These are phyloP conservation scores for Pelargonium myrrhifolium DNA, from an alignment of 441 rosid genomes.

Conservation along the genomic window DNA sequence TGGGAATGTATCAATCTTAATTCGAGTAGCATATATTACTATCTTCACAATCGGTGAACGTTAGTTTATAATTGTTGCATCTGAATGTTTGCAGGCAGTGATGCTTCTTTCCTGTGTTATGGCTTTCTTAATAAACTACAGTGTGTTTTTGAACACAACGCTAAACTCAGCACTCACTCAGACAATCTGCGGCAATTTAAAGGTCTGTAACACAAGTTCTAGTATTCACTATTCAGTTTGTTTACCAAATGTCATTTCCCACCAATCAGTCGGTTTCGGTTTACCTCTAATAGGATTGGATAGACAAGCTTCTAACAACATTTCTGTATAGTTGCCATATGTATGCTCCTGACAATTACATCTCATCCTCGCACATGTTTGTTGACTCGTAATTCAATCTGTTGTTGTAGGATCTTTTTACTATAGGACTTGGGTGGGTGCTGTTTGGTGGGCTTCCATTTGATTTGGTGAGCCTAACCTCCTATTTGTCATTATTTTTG, in stretches of 20 bases:
- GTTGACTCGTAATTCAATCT: slow-evolving; percentile 15
- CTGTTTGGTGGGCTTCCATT: slow-evolving; percentile 93
- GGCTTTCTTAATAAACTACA: slow-evolving; percentile 93
- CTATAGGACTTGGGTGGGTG: slow-evolving; percentile 85
- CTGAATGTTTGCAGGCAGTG: slow-evolving; percentile 44
- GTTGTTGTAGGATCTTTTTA: slow-evolving; percentile 66
- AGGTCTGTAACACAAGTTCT: slow-evolving; percentile 37
- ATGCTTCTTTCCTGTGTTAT: slow-evolving; percentile 65
- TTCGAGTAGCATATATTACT: too few relatives aligned
- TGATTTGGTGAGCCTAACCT: slow-evolving; percentile 50
- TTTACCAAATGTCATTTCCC: too few relatives aligned
- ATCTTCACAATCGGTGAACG: background rate
- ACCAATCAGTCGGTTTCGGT: too few relatives aligned
- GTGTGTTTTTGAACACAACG: slow-evolving; percentile 89
- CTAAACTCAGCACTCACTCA: slow-evolving; percentile 92
- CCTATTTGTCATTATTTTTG: background rate
- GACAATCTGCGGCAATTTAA: slow-evolving; percentile 90
- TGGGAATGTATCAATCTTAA: too few relatives aligned
- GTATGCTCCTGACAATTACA: background rate
- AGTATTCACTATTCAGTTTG: too few relatives aligned
- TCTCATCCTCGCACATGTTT: background rate
- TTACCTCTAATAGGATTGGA: too few relatives aligned
- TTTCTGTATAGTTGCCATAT: too few relatives aligned
- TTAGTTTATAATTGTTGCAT: background rate
- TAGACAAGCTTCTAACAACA: too few relatives aligned